These are phyloP conservation scores for Porphyridium purpureum DNA, from an alignment of 23 red algal species.

Conservation along the genomic window DNA sequence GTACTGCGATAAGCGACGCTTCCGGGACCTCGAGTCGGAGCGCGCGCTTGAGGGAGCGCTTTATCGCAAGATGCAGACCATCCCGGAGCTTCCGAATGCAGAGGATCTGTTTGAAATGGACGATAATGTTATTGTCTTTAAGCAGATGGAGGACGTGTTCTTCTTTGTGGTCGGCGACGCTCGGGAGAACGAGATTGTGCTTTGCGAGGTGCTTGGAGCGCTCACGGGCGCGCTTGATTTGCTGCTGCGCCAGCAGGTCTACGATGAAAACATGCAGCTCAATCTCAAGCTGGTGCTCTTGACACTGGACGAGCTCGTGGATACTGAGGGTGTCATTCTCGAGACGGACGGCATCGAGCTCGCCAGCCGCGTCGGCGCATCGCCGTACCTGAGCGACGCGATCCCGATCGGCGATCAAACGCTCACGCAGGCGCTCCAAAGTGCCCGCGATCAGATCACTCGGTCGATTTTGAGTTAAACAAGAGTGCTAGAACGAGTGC, in stretches of 20 bases:
- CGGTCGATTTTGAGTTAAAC: slow-evolving; percentile 54
- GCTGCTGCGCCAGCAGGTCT: slow-evolving; percentile 47
- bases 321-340: slow-evolving; percentile 78
- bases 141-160: slow-evolving; percentile 51
- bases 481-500: too few species aligned
- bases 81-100: slow-evolving; percentile 33
- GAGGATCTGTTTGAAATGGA: slow-evolving; percentile 50
- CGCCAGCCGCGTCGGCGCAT: slow-evolving; percentile 26
- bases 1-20: slow-evolving; percentile 36
- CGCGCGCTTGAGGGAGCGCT: slow-evolving; percentile 51
- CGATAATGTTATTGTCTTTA: slow-evolving; percentile 54
- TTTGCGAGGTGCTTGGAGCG: slow-evolving; percentile 53
- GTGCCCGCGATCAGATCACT: slow-evolving; percentile 50
- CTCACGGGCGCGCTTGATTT: slow-evolving; percentile 42
- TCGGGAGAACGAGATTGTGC: slow-evolving; percentile 65
- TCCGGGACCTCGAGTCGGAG: slow-evolving; percentile 37
- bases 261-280: slow-evolving; percentile 48
- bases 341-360: slow-evolving; percentile 56
- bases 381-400: slow-evolving; percentile 29
- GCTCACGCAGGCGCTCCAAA: slow-evolving; percentile 51
- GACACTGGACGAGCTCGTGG: slow-evolving; percentile 70
- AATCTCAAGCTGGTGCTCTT: slow-evolving; percentile 49
- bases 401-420: slow-evolving; percentile 62
- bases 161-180: slow-evolving; percentile 47
- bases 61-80: slow-evolving; percentile 46